Conservation (phyloP, 495 filamentous ascomycete species). For the Annulohypoxylon bovei region DNA sequence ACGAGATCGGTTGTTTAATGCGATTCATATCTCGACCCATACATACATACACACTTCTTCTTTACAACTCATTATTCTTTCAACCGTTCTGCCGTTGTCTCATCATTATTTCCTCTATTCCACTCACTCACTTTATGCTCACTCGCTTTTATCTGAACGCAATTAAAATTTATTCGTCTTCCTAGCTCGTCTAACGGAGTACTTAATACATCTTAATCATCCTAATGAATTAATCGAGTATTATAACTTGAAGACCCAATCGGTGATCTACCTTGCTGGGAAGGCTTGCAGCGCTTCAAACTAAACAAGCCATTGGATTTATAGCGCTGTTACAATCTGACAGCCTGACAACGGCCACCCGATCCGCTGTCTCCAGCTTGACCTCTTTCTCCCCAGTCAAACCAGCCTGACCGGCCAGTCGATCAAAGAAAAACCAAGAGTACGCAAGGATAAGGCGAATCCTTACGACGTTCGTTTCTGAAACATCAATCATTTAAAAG, state of each 20-base stretch:
- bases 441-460: slow-evolving; percentile 27
- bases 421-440: not conserved
- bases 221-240: not conserved
- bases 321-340: slow-evolving; percentile 14
- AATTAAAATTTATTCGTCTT: slow-evolving; percentile 5
- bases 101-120: slow-evolving; percentile 1
- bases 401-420: not conserved
- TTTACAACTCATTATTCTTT: not conserved
- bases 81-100: not conserved
- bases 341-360: slow-evolving; percentile 8
- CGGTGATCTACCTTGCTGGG: slow-evolving; percentile 23
- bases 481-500: slow-evolving; percentile 27
- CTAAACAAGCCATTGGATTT: slow-evolving; percentile 16
- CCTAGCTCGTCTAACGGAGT: not conserved
- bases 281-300: slow-evolving; percentile 24
- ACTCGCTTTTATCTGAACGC: slow-evolving; percentile 9
- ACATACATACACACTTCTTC: slow-evolving; percentile 8
- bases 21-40: slow-evolving; percentile 13
- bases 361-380: slow-evolving; percentile 18
- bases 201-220: slow-evolving; percentile 8
- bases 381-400: slow-evolving; percentile 7
- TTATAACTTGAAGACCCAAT: slow-evolving; percentile 6
- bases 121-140: slow-evolving; percentile 23
- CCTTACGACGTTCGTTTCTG: slow-evolving; percentile 31
- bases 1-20: slow-evolving; percentile 35